Evolutionary conservation across 208 protist genomes (phyloP), one percentile per base, ranked within the genome.

Genomic region (Tritrichomonas musculus): DNA sequence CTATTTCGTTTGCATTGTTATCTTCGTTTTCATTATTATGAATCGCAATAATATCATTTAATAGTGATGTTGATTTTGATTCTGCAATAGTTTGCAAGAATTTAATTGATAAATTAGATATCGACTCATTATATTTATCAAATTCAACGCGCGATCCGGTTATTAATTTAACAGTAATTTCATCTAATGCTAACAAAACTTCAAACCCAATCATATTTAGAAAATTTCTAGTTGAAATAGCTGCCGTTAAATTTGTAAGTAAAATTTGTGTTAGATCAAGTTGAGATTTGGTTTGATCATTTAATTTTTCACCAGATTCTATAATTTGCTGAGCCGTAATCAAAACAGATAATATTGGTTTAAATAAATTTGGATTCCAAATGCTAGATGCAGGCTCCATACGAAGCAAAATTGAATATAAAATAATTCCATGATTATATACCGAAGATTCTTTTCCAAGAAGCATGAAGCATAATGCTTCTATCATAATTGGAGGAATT

Each of bases 341-440:
- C 17, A 88, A 57, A 39, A 57, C 39, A 22, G 41, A 44, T n/a
- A 88, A 49, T 33, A 88, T 53, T 39, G 41, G 77, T 17, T 47
- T 53, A 49, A 88, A 88, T 33, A 88, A 39, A 11, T 39, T 88
- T 57, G 77, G 77, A 57, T 88, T 88, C 77, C 77, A 88, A 39
- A 88, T 88, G 0, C n/a, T 53, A 22, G 27, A 27, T 20, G 77
- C 13, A 20, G 77, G 77, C 47, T 88, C 77, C 77, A 88, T 88
- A 17, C 27, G n/a, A 88, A 88, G 77, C 20, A 88, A 17, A 39
- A 57, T 53, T 47, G 47, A 44, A 17, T 88, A 88, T 27, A 88
- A 57, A 44, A 2, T 20, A 20, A 30, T 27, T 39, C 77, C 77
- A 55, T 88, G 17, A 44, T 25, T 1, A 55, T 47, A 36, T n/a